Base-by-base conservation (phyloP, 2,329 filamentous ascomycete genomes). In the Coniochaeta ligniaria region DNA sequence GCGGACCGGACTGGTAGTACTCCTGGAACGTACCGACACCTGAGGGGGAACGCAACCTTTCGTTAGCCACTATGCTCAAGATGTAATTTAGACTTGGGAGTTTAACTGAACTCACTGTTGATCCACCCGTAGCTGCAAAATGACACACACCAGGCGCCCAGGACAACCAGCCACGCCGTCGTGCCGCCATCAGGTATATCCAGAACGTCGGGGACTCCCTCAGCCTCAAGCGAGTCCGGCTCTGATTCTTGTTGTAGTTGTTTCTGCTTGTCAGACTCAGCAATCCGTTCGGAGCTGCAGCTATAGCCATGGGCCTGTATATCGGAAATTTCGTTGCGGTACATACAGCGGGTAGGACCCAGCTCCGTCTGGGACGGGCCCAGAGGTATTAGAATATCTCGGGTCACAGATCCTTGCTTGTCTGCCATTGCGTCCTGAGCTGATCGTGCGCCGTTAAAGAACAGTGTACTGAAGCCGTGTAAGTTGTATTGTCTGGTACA, bases 1-100 rank as follows among this genome's bases (percentile, higher is more conserved):
- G 71, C 33, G 80, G 77, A 16, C 77, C 74, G 7, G 67, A 66
- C 60, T 83, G 72, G 63, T 87, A 88, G 69, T 86, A 85, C 52
- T 78, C 75, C 69, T 86, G 81, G 66, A 87, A 87, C 7, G 85
- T 76, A 3, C 84, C 84, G 11, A 78, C 35, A 17, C 54, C 54
- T 57, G n/a, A 36, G 7, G 12, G 26, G 50, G 4, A 6, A 41
- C 38, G 9, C 38, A 41, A 41, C n/a, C n/a, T 6, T 3, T 41
- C 38, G 17, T 41, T 36, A 36, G 38, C 11, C 38, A n/a, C 11
- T 6, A 41, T 41, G 16, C 17, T n/a, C 38, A 20, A 20, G 6
- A 20, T 41, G 6, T 3, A 3, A 55, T 47, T 26, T 24, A 12
- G 47, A 17, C 3, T 31, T 26, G 2, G 6, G 26, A 16, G 2